phyloP scores from a whole-genome alignment of 2,329 filamentous ascomycete species.

The Calonectria pseudoreteaudii region DNA sequence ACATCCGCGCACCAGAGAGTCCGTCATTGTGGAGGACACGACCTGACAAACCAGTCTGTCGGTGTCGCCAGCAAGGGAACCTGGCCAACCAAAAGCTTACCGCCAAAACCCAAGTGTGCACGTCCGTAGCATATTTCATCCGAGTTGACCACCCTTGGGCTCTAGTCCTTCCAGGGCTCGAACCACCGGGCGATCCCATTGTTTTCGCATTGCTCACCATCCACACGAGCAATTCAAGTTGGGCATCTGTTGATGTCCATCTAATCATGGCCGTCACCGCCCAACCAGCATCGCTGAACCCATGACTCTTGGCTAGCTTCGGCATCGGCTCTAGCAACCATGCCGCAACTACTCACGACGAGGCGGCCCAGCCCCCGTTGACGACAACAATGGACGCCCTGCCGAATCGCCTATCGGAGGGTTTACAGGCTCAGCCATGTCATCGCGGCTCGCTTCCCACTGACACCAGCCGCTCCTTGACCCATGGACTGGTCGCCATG shows the following conservation, averaged over 20 bases:
- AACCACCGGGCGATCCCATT: conserved; percentile 36
- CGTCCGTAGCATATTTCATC: background rate
- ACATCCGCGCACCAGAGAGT: conserved; percentile 11
- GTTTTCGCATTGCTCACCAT: conserved; percentile 30
- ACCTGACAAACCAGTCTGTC: conserved; percentile 28
- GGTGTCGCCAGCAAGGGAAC: conserved; percentile 28
- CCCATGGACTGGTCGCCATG: conserved; percentile 19
- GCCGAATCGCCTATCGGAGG: conserved; percentile 4
- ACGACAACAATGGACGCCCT: conserved; percentile 5
- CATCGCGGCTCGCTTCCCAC: conserved; percentile 19
- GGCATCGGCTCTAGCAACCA: conserved; percentile 3
- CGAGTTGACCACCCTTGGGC: background rate
- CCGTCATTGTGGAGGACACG: conserved; percentile 12
- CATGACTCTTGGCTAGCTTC: conserved; percentile 17
- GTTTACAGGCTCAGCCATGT: conserved; percentile 19
- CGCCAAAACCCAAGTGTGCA: conserved; percentile 17
- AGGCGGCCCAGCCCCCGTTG: conserved; percentile 29
- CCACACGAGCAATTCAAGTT: conserved; percentile 31
- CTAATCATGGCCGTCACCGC: conserved; percentile 31
- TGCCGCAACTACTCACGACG: conserved; percentile 19
- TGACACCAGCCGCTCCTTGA: conserved; percentile 1
- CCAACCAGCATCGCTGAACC: conserved; percentile 20
- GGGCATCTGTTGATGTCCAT: conserved; percentile 24
- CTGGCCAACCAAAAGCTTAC: conserved; percentile 20
- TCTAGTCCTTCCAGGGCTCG: conserved; percentile 24